Evolutionary conservation across 441 rosid genomes (phyloP).

Genomic region (Omphalea diandra): DNA sequence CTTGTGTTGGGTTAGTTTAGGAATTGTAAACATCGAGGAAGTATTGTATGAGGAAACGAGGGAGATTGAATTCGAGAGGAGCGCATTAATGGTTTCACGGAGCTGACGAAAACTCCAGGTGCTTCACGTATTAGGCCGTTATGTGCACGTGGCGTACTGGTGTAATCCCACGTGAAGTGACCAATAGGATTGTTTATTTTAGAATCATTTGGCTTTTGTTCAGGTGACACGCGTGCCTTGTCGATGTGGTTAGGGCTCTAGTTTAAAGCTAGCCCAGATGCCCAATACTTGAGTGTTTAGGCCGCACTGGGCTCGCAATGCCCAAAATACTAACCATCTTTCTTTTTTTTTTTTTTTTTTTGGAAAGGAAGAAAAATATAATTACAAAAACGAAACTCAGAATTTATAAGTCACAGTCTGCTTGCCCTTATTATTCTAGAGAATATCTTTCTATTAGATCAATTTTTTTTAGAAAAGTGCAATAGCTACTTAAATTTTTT

Average conservation of each 20-base stretch:
- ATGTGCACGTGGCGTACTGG: slow-evolving; percentile 49
- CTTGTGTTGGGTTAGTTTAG: background rate
- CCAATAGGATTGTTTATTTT: slow-evolving; percentile 62
- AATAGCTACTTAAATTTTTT: too few relatives aligned
- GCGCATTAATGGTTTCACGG: slow-evolving; percentile 37
- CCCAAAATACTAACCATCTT: background rate
- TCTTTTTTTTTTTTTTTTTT: too few relatives aligned
- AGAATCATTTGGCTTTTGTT: slow-evolving; percentile 13
- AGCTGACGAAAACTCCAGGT: slow-evolving; percentile 34
- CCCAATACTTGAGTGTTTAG: background rate
- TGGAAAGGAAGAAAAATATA: too few relatives aligned
- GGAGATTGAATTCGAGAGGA: background rate
- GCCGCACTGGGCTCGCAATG: background rate
- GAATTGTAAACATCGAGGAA: background rate
- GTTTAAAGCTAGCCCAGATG: background rate
- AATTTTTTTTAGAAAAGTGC: too few relatives aligned
- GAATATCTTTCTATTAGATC: too few relatives aligned
- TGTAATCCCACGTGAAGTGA: slow-evolving; percentile 45
- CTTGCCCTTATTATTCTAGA: too few relatives aligned
- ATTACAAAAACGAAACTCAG: too few relatives aligned
- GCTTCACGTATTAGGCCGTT: slow-evolving; percentile 37
- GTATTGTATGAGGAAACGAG: background rate
- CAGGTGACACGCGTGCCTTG: background rate
- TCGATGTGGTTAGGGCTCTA: background rate
- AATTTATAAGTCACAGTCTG: too few relatives aligned